Base-by-base conservation (phyloP, 257 asterid genomes). In the Paraleonurus japonicus region DNA sequence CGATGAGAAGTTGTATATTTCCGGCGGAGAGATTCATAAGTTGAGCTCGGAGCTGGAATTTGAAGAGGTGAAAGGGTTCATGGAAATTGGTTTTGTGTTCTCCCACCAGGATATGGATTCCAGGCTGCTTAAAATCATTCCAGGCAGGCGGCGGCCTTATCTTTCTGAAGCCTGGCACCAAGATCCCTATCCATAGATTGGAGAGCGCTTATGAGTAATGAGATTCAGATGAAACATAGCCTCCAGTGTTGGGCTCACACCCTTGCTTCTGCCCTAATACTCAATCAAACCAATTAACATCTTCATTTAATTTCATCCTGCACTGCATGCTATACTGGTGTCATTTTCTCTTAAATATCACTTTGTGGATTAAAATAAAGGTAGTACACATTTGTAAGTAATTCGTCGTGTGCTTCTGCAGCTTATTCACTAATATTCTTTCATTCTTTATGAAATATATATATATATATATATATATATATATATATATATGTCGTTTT, bases 131-230 rank as follows among this genome's bases (percentile, higher is more conserved):
- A 74, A 85, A 11, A 88, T 92, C 4, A 65, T 92, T 45, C 96
- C 98, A 2, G 96, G 95, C 20, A n/a, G n/a, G n/a, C 76, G 89
- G 81, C 88, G 61, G 91, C 95, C 96, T 70, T 92, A 89, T 81
- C 88, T 92, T 39, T 89, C 96, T 5, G 96, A 92, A 83, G 88
- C 96, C 5, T 92, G 96, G 98, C n/a, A n/a, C n/a, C 82, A 68
- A 11, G 50, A 41, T 53, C 24, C 58, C 37, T 76, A 73, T 41
- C 75, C 16, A 61, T 71, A 80, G 62, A 79, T 26, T 86, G 92
- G 98, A 81, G 81, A 58, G 50, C 84, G 33, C 88, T 90, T 3
- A 68, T 60, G 2, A 16, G 50, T 0, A 81, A 83, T 69, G 91
- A 92, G 67, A 61, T 57, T 50, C 82, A 65, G 27, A 85, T 92